phyloP scores from a whole-genome alignment of 352 stramenopile species.

The Phytopythium helicoides region DNA sequence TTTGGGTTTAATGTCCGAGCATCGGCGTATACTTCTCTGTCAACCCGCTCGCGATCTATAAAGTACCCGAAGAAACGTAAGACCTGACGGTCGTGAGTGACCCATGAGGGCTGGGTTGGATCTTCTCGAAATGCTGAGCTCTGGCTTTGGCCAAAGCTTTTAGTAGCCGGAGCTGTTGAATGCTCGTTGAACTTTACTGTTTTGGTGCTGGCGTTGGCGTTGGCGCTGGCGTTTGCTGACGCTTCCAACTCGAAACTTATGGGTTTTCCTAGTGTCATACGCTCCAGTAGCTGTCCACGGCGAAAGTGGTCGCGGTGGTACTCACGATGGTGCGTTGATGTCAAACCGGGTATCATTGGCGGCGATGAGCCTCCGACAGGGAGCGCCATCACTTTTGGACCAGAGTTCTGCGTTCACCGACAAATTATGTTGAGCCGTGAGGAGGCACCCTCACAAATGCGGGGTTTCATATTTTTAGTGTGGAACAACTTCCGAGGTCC shows the following conservation, averaged over 20 bases:
- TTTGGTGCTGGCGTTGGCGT: constrained; percentile 11
- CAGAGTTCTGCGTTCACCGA: no score
- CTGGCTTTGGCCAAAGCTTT: constrained; percentile 4
- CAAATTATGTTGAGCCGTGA: no score
- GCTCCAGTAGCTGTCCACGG: constrained; percentile 57
- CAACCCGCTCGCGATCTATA: constrained; percentile 24
- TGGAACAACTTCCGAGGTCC: no score
- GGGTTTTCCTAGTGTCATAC: constrained; percentile 55
- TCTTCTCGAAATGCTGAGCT: constrained; percentile 53
- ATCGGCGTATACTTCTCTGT: constrained; percentile 13
- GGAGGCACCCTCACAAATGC: no score
- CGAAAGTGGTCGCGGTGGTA: constrained; percentile 49
- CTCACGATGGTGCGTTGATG: constrained; percentile 50
- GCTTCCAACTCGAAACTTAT: constrained; percentile 13
- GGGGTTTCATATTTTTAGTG: no score
- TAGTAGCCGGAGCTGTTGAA: constrained; percentile 3
- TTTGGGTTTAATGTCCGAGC: neutral
- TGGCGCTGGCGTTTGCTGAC: constrained; percentile 3
- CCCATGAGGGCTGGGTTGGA: constrained; percentile 48
- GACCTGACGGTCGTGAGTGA: constrained; percentile 78
- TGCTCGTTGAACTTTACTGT: constrained; percentile 7
- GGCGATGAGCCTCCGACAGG: neutral
- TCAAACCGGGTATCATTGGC: constrained; percentile 53
- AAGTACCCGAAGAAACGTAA: constrained; percentile 92
- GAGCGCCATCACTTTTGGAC: no score